A percentile compares a stretch with the other conserved stretches of the same genome.
phyloP scores from a whole-genome alignment of 768 basidiomycete genomes.

The Leccinum disarticulatum region DNA sequence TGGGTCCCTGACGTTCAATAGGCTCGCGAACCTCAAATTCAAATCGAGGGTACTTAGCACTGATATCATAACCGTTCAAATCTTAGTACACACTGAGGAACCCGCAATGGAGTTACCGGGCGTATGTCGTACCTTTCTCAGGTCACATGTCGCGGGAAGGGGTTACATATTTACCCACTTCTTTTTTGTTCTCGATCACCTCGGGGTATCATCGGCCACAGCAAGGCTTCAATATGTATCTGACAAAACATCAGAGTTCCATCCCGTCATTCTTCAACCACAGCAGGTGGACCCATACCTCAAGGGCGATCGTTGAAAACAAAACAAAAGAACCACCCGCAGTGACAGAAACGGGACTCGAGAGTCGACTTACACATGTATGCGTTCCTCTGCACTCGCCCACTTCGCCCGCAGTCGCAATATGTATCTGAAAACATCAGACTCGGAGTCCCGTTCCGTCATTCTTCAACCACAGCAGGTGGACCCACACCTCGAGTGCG shows the following conservation, averaged over 20 bases:
- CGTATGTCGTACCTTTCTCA: not conserved
- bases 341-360: too few relatives aligned
- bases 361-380: not conserved
- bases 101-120: not conserved
- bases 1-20: not conserved
- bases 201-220: not conserved
- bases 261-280: not conserved
- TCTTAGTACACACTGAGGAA: not conserved
- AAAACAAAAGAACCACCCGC: not conserved
- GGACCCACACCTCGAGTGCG: not conserved
- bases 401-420: not conserved
- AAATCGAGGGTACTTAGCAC: not conserved
- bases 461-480: not conserved
- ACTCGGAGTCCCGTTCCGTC: not conserved
- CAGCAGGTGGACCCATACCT: not conserved
- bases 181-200: not conserved
- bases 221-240: not conserved
- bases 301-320: not conserved
- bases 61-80: too few relatives aligned
- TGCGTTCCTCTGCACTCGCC: too few relatives aligned
- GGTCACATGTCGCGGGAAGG: not conserved
- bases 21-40: not conserved
- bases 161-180: not conserved
- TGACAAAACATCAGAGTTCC: not conserved
- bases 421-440: not conserved